Base-by-base conservation (phyloP, 2,329 filamentous ascomycete species). In the Neoarthrinium moseri region DNA sequence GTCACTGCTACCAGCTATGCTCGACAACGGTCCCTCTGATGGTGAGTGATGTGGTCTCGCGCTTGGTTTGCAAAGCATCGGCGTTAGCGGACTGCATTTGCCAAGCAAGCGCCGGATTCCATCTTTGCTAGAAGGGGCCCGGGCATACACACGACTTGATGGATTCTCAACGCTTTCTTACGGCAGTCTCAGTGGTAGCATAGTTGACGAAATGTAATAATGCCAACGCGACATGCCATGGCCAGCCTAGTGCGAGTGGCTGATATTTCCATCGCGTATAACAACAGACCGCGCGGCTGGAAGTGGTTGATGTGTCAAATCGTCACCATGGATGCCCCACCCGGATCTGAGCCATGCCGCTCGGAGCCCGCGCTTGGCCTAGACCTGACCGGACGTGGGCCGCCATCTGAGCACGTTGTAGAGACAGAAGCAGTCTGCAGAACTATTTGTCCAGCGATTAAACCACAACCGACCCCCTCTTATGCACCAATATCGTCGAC, bases 191-290 rank as follows among this genome's bases (percentile, higher is more conserved):
- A 46, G 48, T 51, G 53, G 53, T 51, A 44, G 41, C 18, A 54
- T 50, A 47, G 43, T 52, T 50, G 49, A 24, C 38, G 51, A 50
- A 56, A 54, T 52, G 51, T 49, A 56, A 54, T 46, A 49, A 50
- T 56, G 51, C 41, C 41, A 26, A 41, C 46, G 42, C 21, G 5
- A 40, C 22, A 22, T 42, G 27, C 13, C n/a, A n/a, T n/a, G n/a
- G n/a, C n/a, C n/a, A n/a, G 17, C 7, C 22, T 30, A 3, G 13
- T 17, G 12, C 33, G 18, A 15, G 18, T 26, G 26, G 15, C 5
- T 23, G 13, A 20, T 20, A 42, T 42, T 46, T 40, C 39, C 35
- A 17, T 11, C 43, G 30, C 26, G 8, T n/a, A n/a, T 29, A 29
- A n/a, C 26, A 29, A 7, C n/a, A n/a, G 26, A 29, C 26, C n/a